Base-by-base conservation (phyloP, 371 early-diverging fungal species). In the Mucor lusitanicus region DNA sequence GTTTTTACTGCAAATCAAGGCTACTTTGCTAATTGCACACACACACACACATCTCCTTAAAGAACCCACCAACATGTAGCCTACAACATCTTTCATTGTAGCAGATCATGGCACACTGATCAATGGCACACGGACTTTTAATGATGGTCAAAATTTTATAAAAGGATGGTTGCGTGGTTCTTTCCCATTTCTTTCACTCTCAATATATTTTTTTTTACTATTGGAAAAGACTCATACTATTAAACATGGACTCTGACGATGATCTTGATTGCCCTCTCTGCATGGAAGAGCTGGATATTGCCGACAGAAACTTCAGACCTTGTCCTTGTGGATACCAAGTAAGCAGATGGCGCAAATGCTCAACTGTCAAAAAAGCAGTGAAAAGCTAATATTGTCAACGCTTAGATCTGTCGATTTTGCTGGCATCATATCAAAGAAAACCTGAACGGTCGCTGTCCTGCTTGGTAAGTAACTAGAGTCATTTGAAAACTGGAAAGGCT, bases 321-420 rank as follows among this genome's bases (percentile, higher is more conserved):
- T 99, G 99, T 83, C 91, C 94, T 55, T 99, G 99, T 75, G 97
- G 96, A n/a, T 98, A 98, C 74, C 97, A 97, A 90, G 97, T 95
- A 85, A 54, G 7, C 0, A 23, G 12, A 50, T 23, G 7, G 1
- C 25, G 9, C n/a, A 25, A 50, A 19, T 15, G 4, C 30, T 50
- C 42, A 55, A 23, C 42, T 60, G 61, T 60, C 61, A 60, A 60
- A 60, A 60, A 30, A 33, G 32, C 39, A 50, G 25, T 3, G 21
- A 50, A 50, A 23, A 8, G 23, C 23, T 65, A 44, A 44, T 23
- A 39, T 8, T 48, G 7, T 39, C 21, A 39, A 59, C 9, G 23
- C 28, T n/a, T 48, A 70, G 71, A 66, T 70, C 53, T 65, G 71
- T 70, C 48, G 71, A 59, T 70, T 70, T 27, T 70, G 66, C n/a